These are phyloP conservation scores for Cyclotella distinguenda DNA, from an alignment of 108 stramenopile genomes.

Conservation along the genomic window DNA sequence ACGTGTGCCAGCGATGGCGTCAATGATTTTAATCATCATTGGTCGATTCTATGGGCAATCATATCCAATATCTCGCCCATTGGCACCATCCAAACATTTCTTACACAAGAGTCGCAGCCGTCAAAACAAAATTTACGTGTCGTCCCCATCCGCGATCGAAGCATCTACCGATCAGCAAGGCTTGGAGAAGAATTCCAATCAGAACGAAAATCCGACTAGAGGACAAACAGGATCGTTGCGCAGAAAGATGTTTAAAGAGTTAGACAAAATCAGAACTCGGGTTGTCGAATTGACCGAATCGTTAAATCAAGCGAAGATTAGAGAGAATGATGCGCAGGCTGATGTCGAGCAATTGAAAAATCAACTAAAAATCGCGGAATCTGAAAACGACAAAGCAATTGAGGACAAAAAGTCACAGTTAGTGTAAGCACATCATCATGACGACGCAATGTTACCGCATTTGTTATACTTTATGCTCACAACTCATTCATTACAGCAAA, in stretches of 20 bases:
- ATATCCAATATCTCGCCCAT: too few relatives aligned
- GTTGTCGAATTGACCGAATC: constrained; percentile 26
- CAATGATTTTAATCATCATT: too few relatives aligned
- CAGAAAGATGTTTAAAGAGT: constrained; percentile 2
- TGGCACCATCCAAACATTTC: too few relatives aligned
- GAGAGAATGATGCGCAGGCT: constrained; percentile 25
- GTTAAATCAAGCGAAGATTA: constrained; percentile 10
- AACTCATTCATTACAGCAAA: constrained; percentile 14
- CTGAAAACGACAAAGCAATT: constrained; percentile 17
- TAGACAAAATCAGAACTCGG: constrained; percentile 22
- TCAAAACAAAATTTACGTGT: background rate
- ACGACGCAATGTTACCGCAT: background rate
- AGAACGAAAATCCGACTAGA: background rate
- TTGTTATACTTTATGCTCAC: background rate
- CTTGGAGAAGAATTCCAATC: background rate
- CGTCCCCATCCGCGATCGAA: background rate
- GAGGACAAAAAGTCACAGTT: constrained; percentile 12
- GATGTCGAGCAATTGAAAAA: constrained; percentile 3
- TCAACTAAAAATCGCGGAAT: constrained; percentile 13
- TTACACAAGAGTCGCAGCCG: too few relatives aligned
- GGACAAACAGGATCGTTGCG: constrained; percentile 5
- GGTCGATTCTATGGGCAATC: too few relatives aligned
- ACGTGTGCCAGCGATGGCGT: too few relatives aligned
- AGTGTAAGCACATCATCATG: constrained; percentile 17
- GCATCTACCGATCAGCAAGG: background rate